These are phyloP conservation scores for Houttuynia cordata DNA, from an alignment of 164 flowering plant genomes.

Conservation along the genomic window DNA sequence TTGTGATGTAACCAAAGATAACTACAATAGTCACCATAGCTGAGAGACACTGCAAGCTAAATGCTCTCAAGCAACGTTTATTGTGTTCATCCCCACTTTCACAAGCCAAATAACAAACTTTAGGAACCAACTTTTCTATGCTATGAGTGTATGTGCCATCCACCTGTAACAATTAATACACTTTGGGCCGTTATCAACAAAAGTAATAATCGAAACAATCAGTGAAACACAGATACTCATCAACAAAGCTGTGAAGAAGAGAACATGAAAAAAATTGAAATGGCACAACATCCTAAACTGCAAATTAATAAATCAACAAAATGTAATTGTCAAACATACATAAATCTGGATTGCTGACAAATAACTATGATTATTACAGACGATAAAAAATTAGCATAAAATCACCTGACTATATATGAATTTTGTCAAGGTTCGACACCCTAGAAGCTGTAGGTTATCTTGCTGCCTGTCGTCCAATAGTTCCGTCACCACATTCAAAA, in stretches of 20 bases:
- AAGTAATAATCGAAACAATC: neutral
- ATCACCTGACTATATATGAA: conserved; percentile 83
- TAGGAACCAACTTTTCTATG: conserved; percentile 58
- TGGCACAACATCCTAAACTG: neutral
- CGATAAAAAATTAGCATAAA: conserved; percentile 1
- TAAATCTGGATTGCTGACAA: neutral
- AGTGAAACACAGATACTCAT: neutral
- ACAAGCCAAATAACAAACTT: conserved; percentile 52
- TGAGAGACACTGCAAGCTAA: conserved; percentile 84
- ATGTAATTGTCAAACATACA: neutral
- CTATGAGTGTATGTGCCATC: conserved; percentile 70
- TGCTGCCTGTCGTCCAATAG: conserved; percentile 59
- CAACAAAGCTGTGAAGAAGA: neutral
- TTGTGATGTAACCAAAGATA: neutral
- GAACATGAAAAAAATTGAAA: neutral
- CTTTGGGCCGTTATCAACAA: too few species aligned
- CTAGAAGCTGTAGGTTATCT: conserved; percentile 45
- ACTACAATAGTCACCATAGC: conserved; percentile 52
- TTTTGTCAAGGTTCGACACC: conserved; percentile 74
- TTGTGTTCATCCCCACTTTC: conserved; percentile 40
- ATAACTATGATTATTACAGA: too few species aligned
- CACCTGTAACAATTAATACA: conserved; percentile 43
- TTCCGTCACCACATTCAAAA: conserved; percentile 53
- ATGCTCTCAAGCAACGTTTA: conserved; percentile 48
- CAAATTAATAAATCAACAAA: too few species aligned